A percentile compares a stretch with the other conserved stretches of the same genome.
phyloP scores from a whole-genome alignment of 495 filamentous ascomycete genomes.

The Extremus antarcticus region DNA sequence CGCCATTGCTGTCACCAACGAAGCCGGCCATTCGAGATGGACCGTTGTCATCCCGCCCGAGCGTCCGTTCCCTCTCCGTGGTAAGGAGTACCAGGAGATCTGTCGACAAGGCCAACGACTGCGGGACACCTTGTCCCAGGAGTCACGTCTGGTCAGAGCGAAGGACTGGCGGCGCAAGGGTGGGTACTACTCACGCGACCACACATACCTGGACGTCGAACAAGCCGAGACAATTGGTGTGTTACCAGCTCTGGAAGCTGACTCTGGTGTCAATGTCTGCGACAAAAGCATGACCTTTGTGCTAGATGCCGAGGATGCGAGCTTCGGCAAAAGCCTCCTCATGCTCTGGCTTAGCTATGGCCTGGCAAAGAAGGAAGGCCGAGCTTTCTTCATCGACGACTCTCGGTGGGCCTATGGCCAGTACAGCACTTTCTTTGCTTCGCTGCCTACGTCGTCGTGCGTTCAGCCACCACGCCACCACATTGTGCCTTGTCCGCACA shows the following conservation, averaged over 20 bases:
- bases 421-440: constrained; percentile 54
- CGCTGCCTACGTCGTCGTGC: constrained; percentile 47
- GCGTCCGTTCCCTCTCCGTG: constrained; percentile 46
- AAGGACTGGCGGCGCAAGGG: constrained; percentile 21
- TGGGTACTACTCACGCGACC: constrained; percentile 47
- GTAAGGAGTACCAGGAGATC: constrained; percentile 48
- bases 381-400: constrained; percentile 68
- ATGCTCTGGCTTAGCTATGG: constrained; percentile 69
- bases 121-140: constrained; percentile 21
- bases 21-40: constrained; percentile 49
- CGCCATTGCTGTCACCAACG: constrained; percentile 48
- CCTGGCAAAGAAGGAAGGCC: constrained; percentile 53
- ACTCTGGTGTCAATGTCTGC: constrained; percentile 41
- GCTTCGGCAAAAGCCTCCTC: constrained; percentile 58
- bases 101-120: constrained; percentile 48
- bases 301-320: constrained; percentile 54
- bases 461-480: constrained; percentile 48
- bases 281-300: constrained; percentile 57
- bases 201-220: constrained; percentile 54
- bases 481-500: constrained; percentile 60
- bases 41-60: constrained; percentile 55
- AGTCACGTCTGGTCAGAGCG: constrained; percentile 33
- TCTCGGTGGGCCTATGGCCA: constrained; percentile 65
- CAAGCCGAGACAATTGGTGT: constrained; percentile 50
- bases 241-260: constrained; percentile 31